phyloP scores from a whole-genome alignment of 1,139 yeast species.

The Magnusiomyces suaveolens region DNA sequence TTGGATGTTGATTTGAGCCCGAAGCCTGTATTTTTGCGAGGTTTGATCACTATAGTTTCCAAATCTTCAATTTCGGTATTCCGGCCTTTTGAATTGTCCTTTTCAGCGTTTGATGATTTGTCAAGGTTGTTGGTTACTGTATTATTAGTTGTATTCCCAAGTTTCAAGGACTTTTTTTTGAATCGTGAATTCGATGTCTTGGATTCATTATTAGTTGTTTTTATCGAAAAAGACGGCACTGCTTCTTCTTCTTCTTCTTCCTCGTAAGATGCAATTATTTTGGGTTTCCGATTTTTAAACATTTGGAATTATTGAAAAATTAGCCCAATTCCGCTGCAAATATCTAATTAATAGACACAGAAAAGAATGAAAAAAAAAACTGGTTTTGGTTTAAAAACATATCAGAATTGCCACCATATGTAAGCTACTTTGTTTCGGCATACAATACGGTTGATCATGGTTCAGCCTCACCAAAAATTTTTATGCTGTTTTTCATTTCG shows the following conservation, averaged over 20 bases:
- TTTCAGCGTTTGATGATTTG: background rate
- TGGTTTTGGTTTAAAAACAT: no score
- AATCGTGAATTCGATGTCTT: background rate
- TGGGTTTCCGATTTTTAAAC: conserved; percentile 3
- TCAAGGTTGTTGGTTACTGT: background rate
- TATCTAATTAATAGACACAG: no score
- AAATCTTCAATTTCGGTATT: background rate
- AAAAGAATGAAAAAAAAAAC: no score
- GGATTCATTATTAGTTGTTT: background rate
- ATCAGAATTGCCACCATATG: no score
- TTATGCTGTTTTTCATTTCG: background rate
- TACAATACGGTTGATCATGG: no score
- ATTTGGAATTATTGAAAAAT: background rate
- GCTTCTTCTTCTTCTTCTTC: background rate
- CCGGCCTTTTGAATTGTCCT: background rate
- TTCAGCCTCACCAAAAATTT: background rate
- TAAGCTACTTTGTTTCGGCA: no score
- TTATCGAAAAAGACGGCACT: background rate
- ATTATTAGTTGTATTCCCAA: background rate
- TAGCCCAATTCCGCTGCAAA: no score
- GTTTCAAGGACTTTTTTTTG: background rate
- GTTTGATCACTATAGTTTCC: conserved; percentile 2
- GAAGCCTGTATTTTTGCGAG: background rate
- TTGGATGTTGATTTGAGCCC: background rate
- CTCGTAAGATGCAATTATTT: background rate